A percentile compares a stretch with the other conserved stretches of the same genome.
These are phyloP conservation scores for Saccharomyces jurei DNA, from an alignment of 805 yeast species.

Conservation along the genomic window DNA sequence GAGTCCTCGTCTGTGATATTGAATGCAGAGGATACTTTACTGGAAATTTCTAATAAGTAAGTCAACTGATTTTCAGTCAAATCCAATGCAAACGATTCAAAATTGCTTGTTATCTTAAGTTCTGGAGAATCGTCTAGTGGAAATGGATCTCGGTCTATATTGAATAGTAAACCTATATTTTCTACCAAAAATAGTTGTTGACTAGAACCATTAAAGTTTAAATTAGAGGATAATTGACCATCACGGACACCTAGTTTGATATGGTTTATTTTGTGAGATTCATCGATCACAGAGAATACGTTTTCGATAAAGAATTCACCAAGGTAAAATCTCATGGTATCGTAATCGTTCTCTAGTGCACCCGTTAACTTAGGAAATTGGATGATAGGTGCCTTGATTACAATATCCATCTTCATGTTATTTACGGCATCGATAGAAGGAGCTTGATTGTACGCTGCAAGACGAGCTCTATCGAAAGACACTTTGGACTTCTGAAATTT, in stretches of 20 bases:
- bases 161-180: slow-evolving; percentile 52
- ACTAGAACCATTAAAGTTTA: slow-evolving; percentile 31
- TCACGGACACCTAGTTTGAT: slow-evolving; percentile 66
- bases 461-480: slow-evolving; percentile 82
- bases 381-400: slow-evolving; percentile 73
- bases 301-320: slow-evolving; percentile 78
- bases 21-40: slow-evolving; percentile 49
- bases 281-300: slow-evolving; percentile 35
- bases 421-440: slow-evolving; percentile 44
- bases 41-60: slow-evolving; percentile 47
- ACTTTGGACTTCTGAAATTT: slow-evolving; percentile 80
- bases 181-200: slow-evolving; percentile 61
- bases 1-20: slow-evolving; percentile 37
- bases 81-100: slow-evolving; percentile 50
- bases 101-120: slow-evolving; percentile 44
- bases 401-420: slow-evolving; percentile 61
- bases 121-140: slow-evolving; percentile 36
- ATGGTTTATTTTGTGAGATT: slow-evolving; percentile 37
- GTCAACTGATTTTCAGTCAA: slow-evolving; percentile 68
- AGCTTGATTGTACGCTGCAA: slow-evolving; percentile 80
- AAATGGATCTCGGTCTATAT: slow-evolving; percentile 47
- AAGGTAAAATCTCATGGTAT: slow-evolving; percentile 59
- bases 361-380: slow-evolving; percentile 60
- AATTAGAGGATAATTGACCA: slow-evolving; percentile 56
- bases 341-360: slow-evolving; percentile 37